A percentile compares a stretch with the other conserved stretches of the same genome.
phyloP scores from a whole-genome alignment of 2,329 filamentous ascomycete species.

The Penicillium sp. region DNA sequence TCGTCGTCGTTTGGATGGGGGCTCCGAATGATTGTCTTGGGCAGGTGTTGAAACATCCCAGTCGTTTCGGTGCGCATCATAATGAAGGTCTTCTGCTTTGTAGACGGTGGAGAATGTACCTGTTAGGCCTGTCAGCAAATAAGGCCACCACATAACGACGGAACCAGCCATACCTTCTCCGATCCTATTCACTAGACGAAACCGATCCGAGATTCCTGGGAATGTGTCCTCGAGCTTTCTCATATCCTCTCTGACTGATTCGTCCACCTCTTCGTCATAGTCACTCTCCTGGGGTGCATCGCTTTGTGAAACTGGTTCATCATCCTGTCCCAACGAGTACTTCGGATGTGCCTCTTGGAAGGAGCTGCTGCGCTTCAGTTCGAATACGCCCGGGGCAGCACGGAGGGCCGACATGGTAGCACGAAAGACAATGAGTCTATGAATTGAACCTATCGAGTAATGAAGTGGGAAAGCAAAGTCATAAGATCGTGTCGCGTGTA shows the following conservation, averaged over 20 bases:
- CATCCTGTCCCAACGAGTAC: slow-evolving; percentile 18
- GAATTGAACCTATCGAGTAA: neutral
- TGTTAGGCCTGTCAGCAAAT: slow-evolving; percentile 37
- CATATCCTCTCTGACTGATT: slow-evolving; percentile 77
- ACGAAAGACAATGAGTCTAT: neutral
- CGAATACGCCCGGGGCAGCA: slow-evolving; percentile 25
- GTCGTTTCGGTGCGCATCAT: slow-evolving; percentile 76
- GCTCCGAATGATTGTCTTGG: slow-evolving; percentile 65
- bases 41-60: slow-evolving; percentile 73
- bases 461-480: neutral
- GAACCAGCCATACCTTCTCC: slow-evolving; percentile 70
- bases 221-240: slow-evolving; percentile 77
- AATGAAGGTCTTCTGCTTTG: slow-evolving; percentile 91
- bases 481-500: neutral
- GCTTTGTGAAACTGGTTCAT: slow-evolving; percentile 11
- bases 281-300: slow-evolving; percentile 20
- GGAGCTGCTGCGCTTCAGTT: slow-evolving; percentile 22
- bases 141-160: neutral
- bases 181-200: slow-evolving; percentile 91
- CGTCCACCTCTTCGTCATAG: slow-evolving; percentile 43
- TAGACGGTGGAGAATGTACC: slow-evolving; percentile 98
- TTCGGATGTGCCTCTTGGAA: slow-evolving; percentile 12
- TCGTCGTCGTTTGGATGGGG: slow-evolving; percentile 58
- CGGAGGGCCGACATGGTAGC: slow-evolving; percentile 28
- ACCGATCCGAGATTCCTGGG: slow-evolving; percentile 76